Evolutionary conservation across 202 grass and related monocot species (phyloP), one percentile per base, ranked within the genome.

Genomic region (Panicum virgatum): DNA sequence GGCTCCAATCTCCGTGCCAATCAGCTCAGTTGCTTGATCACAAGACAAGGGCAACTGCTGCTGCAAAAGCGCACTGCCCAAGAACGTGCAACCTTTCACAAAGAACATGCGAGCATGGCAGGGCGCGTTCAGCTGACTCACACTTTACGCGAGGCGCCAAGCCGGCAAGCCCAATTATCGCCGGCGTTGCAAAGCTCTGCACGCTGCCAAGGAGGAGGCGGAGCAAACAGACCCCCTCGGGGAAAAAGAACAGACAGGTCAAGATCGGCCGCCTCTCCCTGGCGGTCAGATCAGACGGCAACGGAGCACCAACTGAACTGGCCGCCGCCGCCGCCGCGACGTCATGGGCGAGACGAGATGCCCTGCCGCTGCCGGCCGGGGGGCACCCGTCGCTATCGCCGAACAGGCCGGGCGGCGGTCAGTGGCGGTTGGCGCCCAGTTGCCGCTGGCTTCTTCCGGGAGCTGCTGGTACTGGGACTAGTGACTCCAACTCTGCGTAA

Each of bases 301-400:
- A 85, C 70, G 14, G 7, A 37, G 53, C 87, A 77, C 61, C 82
- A 39, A 80, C 76, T 75, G 52, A 80, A 22, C 64, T 51, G 51
- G 62, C 47, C 53, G 20, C 32, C n/a, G n/a, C n/a, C 13, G 62
- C 32, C 32, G 32, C 32, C 32, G 64, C 75, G 68, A 81, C 71
- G 71, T 89, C 87, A 85, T 30, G 26, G 32, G 38, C 79, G 62
- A 9, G n/a, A n/a, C 79, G 62, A 9, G 72, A 70, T 26, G 62
- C 59, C 62, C 25, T 12, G 9, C 29, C 53, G 18, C 25, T 12
- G n/a, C n/a, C n/a, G n/a, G 9, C 29, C 62, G 18, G 14, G n/a
- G n/a, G n/a, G n/a, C n/a, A n/a, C 53, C 66, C 47, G 62, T 79
- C 80, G 60, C 46, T 79, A 74, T 88, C 60, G 30, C 29, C 67